phyloP scores from a whole-genome alignment of 192 early-diverging fungal genomes.

The Umbelopsis ramanniana region DNA sequence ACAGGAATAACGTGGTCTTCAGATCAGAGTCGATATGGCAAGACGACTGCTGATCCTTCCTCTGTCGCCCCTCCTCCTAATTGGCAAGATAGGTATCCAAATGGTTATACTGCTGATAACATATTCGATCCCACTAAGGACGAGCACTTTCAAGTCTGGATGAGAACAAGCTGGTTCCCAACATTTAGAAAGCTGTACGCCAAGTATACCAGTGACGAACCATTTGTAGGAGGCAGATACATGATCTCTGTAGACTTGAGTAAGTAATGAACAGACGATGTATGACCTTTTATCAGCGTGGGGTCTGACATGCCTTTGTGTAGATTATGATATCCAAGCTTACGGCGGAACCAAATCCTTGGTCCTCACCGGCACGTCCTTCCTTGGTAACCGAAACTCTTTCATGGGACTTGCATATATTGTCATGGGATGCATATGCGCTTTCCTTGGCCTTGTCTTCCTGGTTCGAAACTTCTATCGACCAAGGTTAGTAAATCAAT shows the following conservation, averaged over 20 bases:
- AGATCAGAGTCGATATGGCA: slow-evolving; percentile 74
- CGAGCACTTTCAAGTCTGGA: slow-evolving; percentile 97
- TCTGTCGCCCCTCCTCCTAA: slow-evolving; percentile 84
- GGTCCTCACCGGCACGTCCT: slow-evolving; percentile 91
- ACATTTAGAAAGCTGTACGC: slow-evolving; percentile 97
- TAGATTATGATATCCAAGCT: slow-evolving; percentile 82
- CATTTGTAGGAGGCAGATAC: slow-evolving; percentile 73
- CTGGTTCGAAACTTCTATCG: slow-evolving; percentile 90
- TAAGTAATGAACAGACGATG: slow-evolving; percentile 42
- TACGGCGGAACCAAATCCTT: slow-evolving; percentile 97
- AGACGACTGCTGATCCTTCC: slow-evolving; percentile 52
- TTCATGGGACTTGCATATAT: slow-evolving; percentile 97
- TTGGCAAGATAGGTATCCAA: slow-evolving; percentile 72
- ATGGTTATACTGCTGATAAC: slow-evolving; percentile 55
- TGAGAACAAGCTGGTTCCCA: slow-evolving; percentile 94
- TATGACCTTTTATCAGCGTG: neutral
- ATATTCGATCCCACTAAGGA: slow-evolving; percentile 64
- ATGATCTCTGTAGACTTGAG: slow-evolving; percentile 74
- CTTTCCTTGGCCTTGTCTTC: slow-evolving; percentile 87
- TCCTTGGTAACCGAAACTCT: slow-evolving; percentile 96
- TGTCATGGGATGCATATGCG: slow-evolving; percentile 89
- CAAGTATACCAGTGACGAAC: slow-evolving; percentile 59
- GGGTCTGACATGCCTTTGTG: neutral
- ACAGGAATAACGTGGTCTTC: slow-evolving; percentile 88
- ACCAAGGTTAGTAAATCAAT: slow-evolving; percentile 65